A percentile compares a stretch with the other conserved stretches of the same genome.
Evolutionary conservation across 805 yeast species (phyloP).

Genomic region (Wickerhamomyces queroliae): DNA sequence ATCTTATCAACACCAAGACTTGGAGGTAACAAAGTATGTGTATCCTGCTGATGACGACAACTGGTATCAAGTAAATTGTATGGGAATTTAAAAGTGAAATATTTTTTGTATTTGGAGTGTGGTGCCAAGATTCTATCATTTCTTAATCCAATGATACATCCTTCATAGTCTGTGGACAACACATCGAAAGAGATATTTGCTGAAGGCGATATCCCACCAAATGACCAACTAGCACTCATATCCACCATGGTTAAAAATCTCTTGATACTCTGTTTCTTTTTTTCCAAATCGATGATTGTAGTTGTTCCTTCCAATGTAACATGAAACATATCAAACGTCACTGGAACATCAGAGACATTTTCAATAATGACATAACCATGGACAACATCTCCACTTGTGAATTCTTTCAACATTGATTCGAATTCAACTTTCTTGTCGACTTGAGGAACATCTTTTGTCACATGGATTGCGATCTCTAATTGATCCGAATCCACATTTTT

Average conservation of each 20-base stretch:
- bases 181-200: constrained; percentile 42
- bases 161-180: constrained; percentile 41
- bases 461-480: constrained; percentile 40
- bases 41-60: constrained; percentile 39
- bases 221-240: constrained; percentile 48
- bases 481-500: constrained; percentile 30
- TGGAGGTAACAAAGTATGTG: constrained; percentile 35
- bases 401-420: constrained; percentile 42
- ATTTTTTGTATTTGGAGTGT: constrained; percentile 45
- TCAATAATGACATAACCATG: constrained; percentile 52
- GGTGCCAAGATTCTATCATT: constrained; percentile 44
- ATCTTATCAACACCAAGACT: constrained; percentile 32
- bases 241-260: constrained; percentile 57
- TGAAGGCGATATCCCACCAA: constrained; percentile 45
- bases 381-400: constrained; percentile 58
- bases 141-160: constrained; percentile 42
- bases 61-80: constrained; percentile 44
- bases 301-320: constrained; percentile 41
- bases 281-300: constrained; percentile 25
- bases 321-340: constrained; percentile 58
- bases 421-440: constrained; percentile 27
- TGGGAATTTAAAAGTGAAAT: constrained; percentile 55
- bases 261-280: constrained; percentile 33
- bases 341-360: constrained; percentile 38
- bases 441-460: constrained; percentile 44